phyloP scores from a whole-genome alignment of 2,329 filamentous ascomycete species.

The Stylonectria norvegica region DNA sequence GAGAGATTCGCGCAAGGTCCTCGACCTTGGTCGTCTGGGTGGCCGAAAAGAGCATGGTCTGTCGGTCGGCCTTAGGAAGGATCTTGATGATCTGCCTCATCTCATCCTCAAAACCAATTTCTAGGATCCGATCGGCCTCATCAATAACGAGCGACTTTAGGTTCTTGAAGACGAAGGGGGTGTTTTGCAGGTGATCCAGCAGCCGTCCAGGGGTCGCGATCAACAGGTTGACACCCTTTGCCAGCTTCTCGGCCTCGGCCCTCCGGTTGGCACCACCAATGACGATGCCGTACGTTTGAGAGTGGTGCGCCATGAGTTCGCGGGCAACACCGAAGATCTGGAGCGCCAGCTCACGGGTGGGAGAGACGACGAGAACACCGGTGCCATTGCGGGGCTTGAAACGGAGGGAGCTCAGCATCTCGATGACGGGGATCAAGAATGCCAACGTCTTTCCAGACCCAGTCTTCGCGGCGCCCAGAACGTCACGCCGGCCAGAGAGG shows the following conservation, averaged over 20 bases:
- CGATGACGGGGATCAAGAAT: conserved; percentile 89
- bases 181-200: conserved; percentile 92
- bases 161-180: conserved; percentile 89
- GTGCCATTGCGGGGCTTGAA: conserved; percentile 96
- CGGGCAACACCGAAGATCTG: conserved; percentile 95
- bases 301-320: conserved; percentile 89
- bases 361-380: conserved; percentile 88
- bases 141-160: conserved; percentile 90
- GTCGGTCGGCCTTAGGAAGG: conserved; percentile 77
- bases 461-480: conserved; percentile 93
- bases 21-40: conserved; percentile 99
- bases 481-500: conserved; percentile 86
- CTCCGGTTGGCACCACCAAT: conserved; percentile 91
- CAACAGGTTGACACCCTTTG: conserved; percentile 89
- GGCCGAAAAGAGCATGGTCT: conserved; percentile 98
- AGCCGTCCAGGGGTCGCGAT: conserved; percentile 92
- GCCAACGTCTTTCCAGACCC: conserved; percentile 93
- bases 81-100: conserved; percentile 97
- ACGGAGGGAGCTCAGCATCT: conserved; percentile 83
- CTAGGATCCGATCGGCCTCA: conserved; percentile 92
- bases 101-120: conserved; percentile 98
- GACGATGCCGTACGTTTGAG: conserved; percentile 91
- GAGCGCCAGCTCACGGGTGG: conserved; percentile 87
- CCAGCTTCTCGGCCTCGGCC: conserved; percentile 90
- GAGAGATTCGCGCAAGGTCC: conserved; percentile 89